Base-by-base conservation (phyloP, 2,329 filamentous ascomycete genomes). In the Verticillium dahliae region DNA sequence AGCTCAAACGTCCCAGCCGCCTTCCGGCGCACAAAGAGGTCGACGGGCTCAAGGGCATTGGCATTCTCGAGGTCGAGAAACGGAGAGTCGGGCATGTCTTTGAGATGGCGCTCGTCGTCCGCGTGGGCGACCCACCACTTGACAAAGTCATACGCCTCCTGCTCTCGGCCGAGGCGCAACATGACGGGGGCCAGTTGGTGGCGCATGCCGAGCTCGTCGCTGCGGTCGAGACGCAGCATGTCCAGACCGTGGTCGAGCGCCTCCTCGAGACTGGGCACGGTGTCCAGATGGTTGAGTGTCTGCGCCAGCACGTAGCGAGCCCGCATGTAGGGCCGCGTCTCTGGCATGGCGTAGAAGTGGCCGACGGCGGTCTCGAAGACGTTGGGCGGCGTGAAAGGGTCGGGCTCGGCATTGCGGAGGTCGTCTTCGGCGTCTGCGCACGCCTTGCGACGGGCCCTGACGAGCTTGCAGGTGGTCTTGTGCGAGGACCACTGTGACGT, bases 91-190 rank as follows among this genome's bases (percentile, higher is more conserved):
- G 39, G 54, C 59, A 62, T 61, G 55, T 72, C 39, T 0, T 54
- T 62, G 65, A 64, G 69, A 54, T 69, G 65, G 34, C 69, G 68
- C 31, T 52, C 15, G 22, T 57, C 61, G 14, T 68, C 22, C 0
- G 45, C 3, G 1, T 65, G 64, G 1, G 57, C 62, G 0, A 65
- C 70, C 62, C 69, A 74, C 70, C 73, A 75, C 65, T 73, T 77
- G 3, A 74, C 56, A 41, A 79, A 78, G 60, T 80, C 76, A 63
- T 81, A 81, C 65, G 74, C 77, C n/a, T 81, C 79, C 66, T 84
- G 80, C 61, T 85, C 81, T 52, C 68, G 71, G 22, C 74, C 74
- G 6, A 85, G 72, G 2, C 80, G 76, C 14, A 85, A 66, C 60
- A 78, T 73, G 10, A 80, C 52, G 0, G 67, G 63, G 0, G 82